These are phyloP conservation scores for Candida ficus DNA, from an alignment of 805 yeast species.

Conservation along the genomic window DNA sequence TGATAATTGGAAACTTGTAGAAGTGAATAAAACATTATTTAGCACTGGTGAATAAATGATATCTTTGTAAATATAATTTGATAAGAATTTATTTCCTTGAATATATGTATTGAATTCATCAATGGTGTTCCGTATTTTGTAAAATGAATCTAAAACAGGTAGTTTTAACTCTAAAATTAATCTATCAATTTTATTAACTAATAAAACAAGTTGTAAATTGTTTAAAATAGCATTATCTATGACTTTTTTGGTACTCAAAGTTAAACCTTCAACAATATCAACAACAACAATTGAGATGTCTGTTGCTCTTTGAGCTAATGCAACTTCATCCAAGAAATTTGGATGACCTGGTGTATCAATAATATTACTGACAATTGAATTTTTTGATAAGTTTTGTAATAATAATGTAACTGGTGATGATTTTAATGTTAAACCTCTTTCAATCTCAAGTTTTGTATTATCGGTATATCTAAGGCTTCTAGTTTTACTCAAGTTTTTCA, in stretches of 20 bases:
- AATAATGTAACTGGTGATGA: slow-evolving; percentile 58
- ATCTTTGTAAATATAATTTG: slow-evolving; percentile 22
- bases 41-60: slow-evolving; percentile 47
- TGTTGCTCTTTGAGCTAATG: slow-evolving; percentile 47
- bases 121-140: slow-evolving; percentile 56
- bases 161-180: slow-evolving; percentile 73
- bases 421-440: slow-evolving; percentile 66
- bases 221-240: slow-evolving; percentile 48
- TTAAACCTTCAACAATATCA: slow-evolving; percentile 84
- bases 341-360: slow-evolving; percentile 92
- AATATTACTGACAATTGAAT: slow-evolving; percentile 56
- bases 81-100: slow-evolving; percentile 26
- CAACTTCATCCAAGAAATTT: slow-evolving; percentile 73
- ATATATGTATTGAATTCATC: slow-evolving; percentile 61
- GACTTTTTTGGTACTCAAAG: slow-evolving; percentile 46
- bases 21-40: slow-evolving; percentile 71
- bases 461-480: slow-evolving; percentile 75
- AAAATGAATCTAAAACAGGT: slow-evolving; percentile 68
- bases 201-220: slow-evolving; percentile 49
- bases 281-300: slow-evolving; percentile 69
- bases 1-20: slow-evolving; percentile 53
- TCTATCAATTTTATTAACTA: slow-evolving; percentile 81
- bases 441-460: slow-evolving; percentile 60
- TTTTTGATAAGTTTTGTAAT: slow-evolving; percentile 44
- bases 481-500: slow-evolving; percentile 45